Percentiles rank a stretch among this genome's conserved stretches.
These are phyloP conservation scores for Hyphopichia buzzinii DNA, from an alignment of 1,139 yeast species.

Conservation along the genomic window DNA sequence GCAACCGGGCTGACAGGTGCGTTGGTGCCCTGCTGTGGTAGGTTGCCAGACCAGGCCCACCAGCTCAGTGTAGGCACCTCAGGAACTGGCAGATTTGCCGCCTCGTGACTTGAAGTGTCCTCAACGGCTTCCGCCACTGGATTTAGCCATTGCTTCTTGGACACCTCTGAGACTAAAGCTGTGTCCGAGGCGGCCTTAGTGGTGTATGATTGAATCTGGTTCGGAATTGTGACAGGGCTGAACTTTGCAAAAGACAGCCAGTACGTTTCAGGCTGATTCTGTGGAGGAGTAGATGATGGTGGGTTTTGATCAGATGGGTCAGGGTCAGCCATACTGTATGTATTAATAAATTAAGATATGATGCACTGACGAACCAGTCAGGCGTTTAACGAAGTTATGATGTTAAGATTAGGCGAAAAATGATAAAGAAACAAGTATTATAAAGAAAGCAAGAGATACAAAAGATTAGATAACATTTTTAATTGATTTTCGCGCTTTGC, in stretches of 20 bases:
- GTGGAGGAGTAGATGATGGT: slow-evolving; percentile 4
- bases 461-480: too few species aligned
- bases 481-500: too few species aligned
- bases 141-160: not conserved
- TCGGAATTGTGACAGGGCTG: slow-evolving; percentile 2
- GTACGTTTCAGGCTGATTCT: slow-evolving; percentile 1
- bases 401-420: too few species aligned
- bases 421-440: too few species aligned
- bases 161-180: not conserved
- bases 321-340: too few species aligned
- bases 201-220: too few species aligned
- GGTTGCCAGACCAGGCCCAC: not conserved
- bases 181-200: not conserved
- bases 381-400: too few species aligned
- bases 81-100: not conserved
- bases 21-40: not conserved
- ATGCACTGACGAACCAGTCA: too few species aligned
- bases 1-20: not conserved
- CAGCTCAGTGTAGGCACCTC: not conserved
- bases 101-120: not conserved
- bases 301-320: not conserved
- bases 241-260: not conserved
- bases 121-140: not conserved
- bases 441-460: too few species aligned
- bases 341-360: too few species aligned